Percentiles rank a stretch among this genome's conserved stretches.
phyloP scores from a whole-genome alignment of 495 filamentous ascomycete species.

The Bacidia rubella region DNA sequence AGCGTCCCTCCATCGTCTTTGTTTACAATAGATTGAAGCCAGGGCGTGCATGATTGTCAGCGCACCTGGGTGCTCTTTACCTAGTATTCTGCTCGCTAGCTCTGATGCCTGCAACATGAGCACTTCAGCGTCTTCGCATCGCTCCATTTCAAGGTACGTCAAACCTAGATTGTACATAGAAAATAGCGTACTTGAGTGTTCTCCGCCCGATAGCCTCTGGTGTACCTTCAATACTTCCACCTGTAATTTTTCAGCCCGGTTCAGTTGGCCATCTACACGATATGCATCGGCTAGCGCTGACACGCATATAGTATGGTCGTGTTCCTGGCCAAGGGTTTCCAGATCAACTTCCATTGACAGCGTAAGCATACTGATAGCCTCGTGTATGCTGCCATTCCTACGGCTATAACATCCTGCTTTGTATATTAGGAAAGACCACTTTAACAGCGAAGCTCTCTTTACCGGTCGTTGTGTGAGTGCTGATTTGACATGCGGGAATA shows the following conservation, averaged over 20 bases:
- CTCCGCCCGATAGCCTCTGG: neutral
- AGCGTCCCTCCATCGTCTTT: conserved; percentile 15
- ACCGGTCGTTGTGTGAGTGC: conserved; percentile 8
- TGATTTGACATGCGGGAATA: conserved; percentile 21
- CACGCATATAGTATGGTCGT: conserved; percentile 7
- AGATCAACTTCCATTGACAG: conserved; percentile 13
- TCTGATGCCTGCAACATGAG: conserved; percentile 11
- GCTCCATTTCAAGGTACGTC: neutral
- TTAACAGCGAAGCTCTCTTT: conserved; percentile 11
- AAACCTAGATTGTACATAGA: neutral
- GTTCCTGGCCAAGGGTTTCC: conserved; percentile 15
- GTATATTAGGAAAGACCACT: conserved; percentile 22
- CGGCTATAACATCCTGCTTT: conserved; percentile 22
- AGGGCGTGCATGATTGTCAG: conserved; percentile 21
- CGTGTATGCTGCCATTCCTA: conserved; percentile 12
- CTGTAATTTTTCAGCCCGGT: neutral
- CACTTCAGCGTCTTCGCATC: conserved; percentile 9
- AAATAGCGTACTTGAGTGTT: neutral
- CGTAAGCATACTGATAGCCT: conserved; percentile 12
- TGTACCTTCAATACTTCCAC: neutral
- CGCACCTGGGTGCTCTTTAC: conserved; percentile 19
- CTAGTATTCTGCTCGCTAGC: conserved; percentile 17
- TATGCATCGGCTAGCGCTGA: conserved; percentile 3
- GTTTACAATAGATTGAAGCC: conserved; percentile 5
- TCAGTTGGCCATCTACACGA: neutral